phyloP scores from a whole-genome alignment of 139 green algal species.

The Chlorella sp. region DNA sequence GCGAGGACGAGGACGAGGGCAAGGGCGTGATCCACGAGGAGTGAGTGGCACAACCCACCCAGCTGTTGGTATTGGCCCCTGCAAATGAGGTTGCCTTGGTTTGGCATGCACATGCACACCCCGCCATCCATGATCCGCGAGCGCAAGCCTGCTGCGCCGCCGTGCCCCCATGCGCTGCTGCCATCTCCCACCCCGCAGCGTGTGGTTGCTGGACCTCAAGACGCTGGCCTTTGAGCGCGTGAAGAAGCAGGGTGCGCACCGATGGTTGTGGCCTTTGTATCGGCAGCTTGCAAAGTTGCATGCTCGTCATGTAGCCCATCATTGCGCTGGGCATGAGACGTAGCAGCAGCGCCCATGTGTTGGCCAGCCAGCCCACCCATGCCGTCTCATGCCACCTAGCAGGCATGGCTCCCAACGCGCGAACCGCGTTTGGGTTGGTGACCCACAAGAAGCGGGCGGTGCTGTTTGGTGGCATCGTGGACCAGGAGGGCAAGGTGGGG shows the following conservation, averaged over 20 bases:
- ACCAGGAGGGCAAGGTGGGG: slow-evolving; percentile 78
- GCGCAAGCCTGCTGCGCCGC: background rate
- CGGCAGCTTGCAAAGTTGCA: background rate
- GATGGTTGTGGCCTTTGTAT: background rate
- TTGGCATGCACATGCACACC: too few relatives aligned
- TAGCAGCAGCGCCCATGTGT: too few relatives aligned
- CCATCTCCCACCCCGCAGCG: background rate
- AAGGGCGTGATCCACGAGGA: slow-evolving; percentile 85
- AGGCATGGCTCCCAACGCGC: slow-evolving; percentile 83
- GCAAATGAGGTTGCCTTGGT: too few relatives aligned
- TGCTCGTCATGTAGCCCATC: background rate
- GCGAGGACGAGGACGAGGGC: slow-evolving; percentile 83
- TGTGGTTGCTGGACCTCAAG: slow-evolving; percentile 82
- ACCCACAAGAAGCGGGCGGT: slow-evolving; percentile 78
- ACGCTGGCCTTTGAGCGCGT: slow-evolving; percentile 83
- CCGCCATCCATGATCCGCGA: too few relatives aligned
- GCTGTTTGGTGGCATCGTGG: slow-evolving; percentile 93
- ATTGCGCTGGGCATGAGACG: too few relatives aligned
- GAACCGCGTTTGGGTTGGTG: slow-evolving; percentile 86
- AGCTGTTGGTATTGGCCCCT: too few relatives aligned
- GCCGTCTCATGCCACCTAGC: background rate
- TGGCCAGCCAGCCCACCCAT: background rate
- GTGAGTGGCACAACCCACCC: background rate
- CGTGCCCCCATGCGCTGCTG: background rate
- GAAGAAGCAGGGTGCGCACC: slow-evolving; percentile 65